A percentile compares a stretch with the other conserved stretches of the same genome.
These are phyloP conservation scores for Spinellus fusiger DNA, from an alignment of 192 early-diverging fungal genomes.

Conservation along the genomic window DNA sequence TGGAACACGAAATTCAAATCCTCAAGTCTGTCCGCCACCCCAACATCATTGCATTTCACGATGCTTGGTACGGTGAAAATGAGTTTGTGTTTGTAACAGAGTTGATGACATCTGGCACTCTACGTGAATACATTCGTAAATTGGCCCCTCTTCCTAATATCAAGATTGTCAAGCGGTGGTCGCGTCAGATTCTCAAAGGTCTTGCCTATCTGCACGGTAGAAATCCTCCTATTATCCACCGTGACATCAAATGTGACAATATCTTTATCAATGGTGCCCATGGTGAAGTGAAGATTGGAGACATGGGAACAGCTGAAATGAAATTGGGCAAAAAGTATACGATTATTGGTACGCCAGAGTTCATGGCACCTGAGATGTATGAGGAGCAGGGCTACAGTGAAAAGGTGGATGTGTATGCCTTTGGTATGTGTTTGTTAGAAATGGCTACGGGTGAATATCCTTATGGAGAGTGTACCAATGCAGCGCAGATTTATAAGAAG, in stretches of 20 bases:
- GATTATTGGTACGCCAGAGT: constrained; percentile 75
- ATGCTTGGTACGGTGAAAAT: constrained; percentile 57
- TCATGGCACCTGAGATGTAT: constrained; percentile 90
- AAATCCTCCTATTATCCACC: constrained; percentile 79
- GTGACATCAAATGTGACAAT: constrained; percentile 70
- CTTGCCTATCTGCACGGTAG: constrained; percentile 74
- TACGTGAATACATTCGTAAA: constrained; percentile 73
- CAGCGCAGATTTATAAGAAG: constrained; percentile 79
- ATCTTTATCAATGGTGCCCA: constrained; percentile 89
- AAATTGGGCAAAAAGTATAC: constrained; percentile 81
- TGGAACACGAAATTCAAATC: constrained; percentile 55
- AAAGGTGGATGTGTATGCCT: constrained; percentile 86
- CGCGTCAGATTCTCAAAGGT: constrained; percentile 73
- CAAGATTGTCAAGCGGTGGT: constrained; percentile 76
- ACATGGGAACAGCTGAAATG: constrained; percentile 83
- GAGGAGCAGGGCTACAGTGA: constrained; percentile 80
- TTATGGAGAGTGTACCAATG: constrained; percentile 79
- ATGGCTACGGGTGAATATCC: constrained; percentile 84
- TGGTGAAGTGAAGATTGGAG: constrained; percentile 85
- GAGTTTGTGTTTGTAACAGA: constrained; percentile 84
- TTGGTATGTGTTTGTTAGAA: constrained; percentile 76
- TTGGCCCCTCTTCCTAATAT: constrained; percentile 62
- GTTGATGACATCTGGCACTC: constrained; percentile 82
- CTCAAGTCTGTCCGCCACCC: constrained; percentile 72
- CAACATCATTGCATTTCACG: constrained; percentile 75